Percentiles rank a stretch among this genome's conserved stretches.
Evolutionary conservation across 2,329 filamentous ascomycete genomes (phyloP).

Genomic region (Coniella lustricola): DNA sequence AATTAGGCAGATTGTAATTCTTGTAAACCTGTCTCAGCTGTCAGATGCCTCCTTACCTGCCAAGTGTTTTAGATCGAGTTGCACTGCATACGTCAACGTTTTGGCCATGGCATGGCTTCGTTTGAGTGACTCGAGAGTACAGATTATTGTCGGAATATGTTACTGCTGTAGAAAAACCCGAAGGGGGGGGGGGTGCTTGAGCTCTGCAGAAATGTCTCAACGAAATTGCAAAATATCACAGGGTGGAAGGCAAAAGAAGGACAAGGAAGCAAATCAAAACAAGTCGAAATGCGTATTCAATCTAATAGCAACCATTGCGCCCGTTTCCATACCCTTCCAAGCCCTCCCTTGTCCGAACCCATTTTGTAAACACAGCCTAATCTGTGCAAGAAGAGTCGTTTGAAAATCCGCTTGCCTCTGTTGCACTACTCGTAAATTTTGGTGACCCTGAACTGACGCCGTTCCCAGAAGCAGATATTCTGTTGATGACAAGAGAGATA

Average conservation of each 20-base stretch:
- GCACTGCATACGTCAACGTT: conserved; percentile 8
- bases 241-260: not conserved
- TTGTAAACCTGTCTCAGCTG: not conserved
- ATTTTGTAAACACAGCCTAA: conserved; percentile 5
- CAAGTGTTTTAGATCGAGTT: conserved; percentile 8
- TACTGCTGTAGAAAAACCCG: too few species aligned
- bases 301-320: conserved; percentile 10
- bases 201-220: too few species aligned
- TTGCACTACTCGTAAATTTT: not conserved
- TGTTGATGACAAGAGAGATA: conserved; percentile 1
- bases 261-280: not conserved
- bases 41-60: conserved; percentile 8
- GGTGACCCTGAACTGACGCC: conserved; percentile 1
- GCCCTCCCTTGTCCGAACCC: not conserved
- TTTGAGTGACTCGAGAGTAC: not conserved
- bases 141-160: not conserved
- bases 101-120: conserved; percentile 2
- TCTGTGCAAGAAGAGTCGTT: not conserved
- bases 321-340: not conserved
- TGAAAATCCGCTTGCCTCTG: too few species aligned
- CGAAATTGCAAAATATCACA: not conserved
- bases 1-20: not conserved
- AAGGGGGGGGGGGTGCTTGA: too few species aligned
- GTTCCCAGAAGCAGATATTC: not conserved
- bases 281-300: not conserved